Percentiles rank a stretch among this genome's conserved stretches.
These are phyloP conservation scores for Cladophialophora chaetospira DNA, from an alignment of 2,329 filamentous ascomycete species.

Conservation along the genomic window DNA sequence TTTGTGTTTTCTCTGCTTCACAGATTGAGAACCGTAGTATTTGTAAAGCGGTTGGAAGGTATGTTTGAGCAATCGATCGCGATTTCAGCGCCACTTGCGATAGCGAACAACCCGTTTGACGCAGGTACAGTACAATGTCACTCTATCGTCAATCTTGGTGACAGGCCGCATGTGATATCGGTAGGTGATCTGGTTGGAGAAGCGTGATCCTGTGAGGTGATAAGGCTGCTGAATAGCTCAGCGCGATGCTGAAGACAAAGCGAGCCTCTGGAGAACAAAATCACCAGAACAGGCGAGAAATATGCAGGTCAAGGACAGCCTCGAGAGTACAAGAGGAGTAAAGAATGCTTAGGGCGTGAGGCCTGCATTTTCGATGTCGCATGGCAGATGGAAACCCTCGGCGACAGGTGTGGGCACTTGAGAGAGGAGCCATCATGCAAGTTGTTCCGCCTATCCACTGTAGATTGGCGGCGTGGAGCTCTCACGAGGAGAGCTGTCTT, in stretches of 20 bases:
- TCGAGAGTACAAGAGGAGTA: neutral
- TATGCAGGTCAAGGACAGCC: neutral
- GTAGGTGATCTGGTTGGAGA: constrained; percentile 8
- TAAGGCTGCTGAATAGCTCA: neutral
- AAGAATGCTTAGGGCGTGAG: constrained; percentile 1
- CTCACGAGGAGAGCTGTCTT: neutral
- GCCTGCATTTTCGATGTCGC: constrained; percentile 8
- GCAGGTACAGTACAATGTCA: constrained; percentile 22
- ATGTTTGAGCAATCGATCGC: too few species aligned
- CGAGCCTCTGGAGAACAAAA: neutral
- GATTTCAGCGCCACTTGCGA: constrained; percentile 29
- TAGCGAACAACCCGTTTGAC: constrained; percentile 29
- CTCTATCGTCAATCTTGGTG: constrained; percentile 11
- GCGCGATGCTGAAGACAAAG: neutral
- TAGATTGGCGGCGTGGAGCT: neutral
- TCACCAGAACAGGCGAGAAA: neutral
- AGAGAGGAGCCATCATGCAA: constrained; percentile 9
- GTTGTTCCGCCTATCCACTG: neutral
- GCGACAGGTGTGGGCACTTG: neutral
- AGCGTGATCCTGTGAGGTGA: constrained; percentile 1
- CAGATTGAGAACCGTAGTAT: neutral
- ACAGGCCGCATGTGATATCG: constrained; percentile 23
- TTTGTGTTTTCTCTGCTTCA: neutral
- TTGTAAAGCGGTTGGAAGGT: constrained; percentile 5
- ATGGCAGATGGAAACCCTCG: constrained; percentile 2